These are phyloP conservation scores for Yamadazyma kitorensis DNA, from an alignment of 805 yeast genomes.

Conservation along the genomic window DNA sequence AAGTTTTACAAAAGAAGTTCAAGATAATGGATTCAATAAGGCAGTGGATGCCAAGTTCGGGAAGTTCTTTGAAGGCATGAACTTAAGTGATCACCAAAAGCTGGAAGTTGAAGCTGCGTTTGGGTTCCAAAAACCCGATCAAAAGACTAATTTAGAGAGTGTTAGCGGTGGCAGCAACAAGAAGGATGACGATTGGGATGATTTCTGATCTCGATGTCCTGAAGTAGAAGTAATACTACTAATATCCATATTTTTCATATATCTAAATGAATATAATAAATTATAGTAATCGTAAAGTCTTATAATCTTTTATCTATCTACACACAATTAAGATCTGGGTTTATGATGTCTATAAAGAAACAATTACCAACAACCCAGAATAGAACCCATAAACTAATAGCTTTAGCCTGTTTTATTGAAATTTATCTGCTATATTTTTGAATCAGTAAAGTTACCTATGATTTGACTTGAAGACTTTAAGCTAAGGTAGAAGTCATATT, in stretches of 20 bases:
- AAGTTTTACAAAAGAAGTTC: slow-evolving; percentile 48
- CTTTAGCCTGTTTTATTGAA: too few species aligned
- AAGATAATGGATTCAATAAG: slow-evolving; percentile 37
- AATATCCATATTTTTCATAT: too few species aligned
- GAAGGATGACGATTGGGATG: slow-evolving; percentile 64
- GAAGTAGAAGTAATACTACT: too few species aligned
- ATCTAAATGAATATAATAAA: too few species aligned
- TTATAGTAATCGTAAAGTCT: background rate
- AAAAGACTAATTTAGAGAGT: slow-evolving; percentile 57
- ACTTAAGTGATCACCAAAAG: slow-evolving; percentile 28
- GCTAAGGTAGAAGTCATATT: slow-evolving; percentile 28
- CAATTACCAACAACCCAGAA: too few species aligned
- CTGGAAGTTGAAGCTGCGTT: slow-evolving; percentile 58
- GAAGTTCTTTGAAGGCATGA: slow-evolving; percentile 56
- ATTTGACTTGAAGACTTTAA: slow-evolving; percentile 6
- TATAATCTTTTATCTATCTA: background rate
- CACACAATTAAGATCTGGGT: too few species aligned
- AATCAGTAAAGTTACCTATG: slow-evolving; percentile 4
- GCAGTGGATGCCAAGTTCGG: slow-evolving; percentile 49
- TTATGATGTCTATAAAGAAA: too few species aligned
- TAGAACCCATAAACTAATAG: too few species aligned
- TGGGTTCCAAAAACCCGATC: slow-evolving; percentile 58
- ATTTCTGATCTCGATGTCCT: too few species aligned
- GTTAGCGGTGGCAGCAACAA: slow-evolving; percentile 34
- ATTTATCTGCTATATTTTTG: slow-evolving; percentile 8